Evolutionary conservation across 208 protist species (phyloP).

Genomic region (Zelonia costaricensis): DNA sequence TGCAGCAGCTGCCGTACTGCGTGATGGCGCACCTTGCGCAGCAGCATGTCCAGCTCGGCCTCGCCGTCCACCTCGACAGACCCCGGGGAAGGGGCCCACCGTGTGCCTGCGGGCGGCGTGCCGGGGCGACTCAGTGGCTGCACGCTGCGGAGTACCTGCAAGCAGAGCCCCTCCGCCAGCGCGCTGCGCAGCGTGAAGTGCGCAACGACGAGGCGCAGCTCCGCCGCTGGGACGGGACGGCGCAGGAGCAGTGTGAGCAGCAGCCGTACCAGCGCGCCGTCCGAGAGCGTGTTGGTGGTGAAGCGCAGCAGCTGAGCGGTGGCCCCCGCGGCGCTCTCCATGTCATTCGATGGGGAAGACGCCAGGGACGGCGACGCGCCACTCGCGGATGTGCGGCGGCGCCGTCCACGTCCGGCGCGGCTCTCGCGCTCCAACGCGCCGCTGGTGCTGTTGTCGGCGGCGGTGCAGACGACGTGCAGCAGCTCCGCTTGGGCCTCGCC

Average conservation of each 20-base stretch:
- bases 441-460: neutral
- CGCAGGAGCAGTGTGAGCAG: constrained; percentile 11
- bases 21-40: constrained; percentile 14
- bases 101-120: too few relatives aligned
- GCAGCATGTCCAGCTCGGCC: too few relatives aligned
- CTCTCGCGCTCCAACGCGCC: neutral
- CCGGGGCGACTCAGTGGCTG: too few relatives aligned
- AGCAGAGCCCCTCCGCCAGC: constrained; percentile 17
- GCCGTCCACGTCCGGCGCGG: neutral
- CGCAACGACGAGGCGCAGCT: constrained; percentile 23
- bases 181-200: constrained; percentile 17
- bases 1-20: constrained; percentile 4
- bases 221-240: neutral
- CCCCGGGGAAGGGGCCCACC: too few relatives aligned
- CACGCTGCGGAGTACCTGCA: constrained; percentile 19
- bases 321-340: neutral
- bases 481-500: constrained; percentile 30
- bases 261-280: constrained; percentile 22
- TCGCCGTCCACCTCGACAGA: too few relatives aligned
- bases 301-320: constrained; percentile 19
- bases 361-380: neutral
- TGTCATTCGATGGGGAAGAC: too few relatives aligned
- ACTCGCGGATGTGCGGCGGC: neutral
- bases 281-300: constrained; percentile 23
- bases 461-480: constrained; percentile 13